Evolutionary conservation across 139 green algal genomes (phyloP), one percentile per base, ranked within the genome.

Genomic region (Chlorella ohadii): DNA sequence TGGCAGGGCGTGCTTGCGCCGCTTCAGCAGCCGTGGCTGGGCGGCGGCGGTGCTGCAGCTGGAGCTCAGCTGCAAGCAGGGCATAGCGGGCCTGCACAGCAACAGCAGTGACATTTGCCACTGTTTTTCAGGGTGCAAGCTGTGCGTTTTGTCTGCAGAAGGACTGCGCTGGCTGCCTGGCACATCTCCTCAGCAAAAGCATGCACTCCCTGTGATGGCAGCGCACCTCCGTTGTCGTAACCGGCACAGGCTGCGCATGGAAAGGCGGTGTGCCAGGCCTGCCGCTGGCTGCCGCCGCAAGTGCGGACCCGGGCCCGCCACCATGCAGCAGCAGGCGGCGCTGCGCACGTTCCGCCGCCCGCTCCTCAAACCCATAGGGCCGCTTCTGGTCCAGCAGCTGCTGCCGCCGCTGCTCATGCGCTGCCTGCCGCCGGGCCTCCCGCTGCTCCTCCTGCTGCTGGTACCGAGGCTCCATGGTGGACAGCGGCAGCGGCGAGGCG

Each of bases 401-500:
- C 31, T 38, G 41, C 27, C 47, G 64, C 22, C 66, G 79, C 51
- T 25, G 31, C 31, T 61, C 47, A n/a, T 28, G 66, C 5, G 79
- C 47, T 34, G 11, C 41, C 34, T 39, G n/a, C 33, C 79, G 47
- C 44, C 47, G 34, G 23, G 57, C 22, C 79, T 78, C n/a, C 5
- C 20, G 34, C 47, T 55, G 33, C 33, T 41, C 44, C 25, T n/a
- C 47, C 47, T 56, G 25, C 33, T 23, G 41, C 4, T 74, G n/a
- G 34, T 68, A 84, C 19, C 83, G 57, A 27, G 73, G 83, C 17
- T 87, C 33, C 31, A 78, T 73, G 4, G 56, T 78, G 27, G 72
- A 83, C 3, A 87, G 83, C 22, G 83, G 83, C 65, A 87, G 36
- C 4, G 83, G 76, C 0, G 51, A 83, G 66, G 83, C 83, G 0